Conservation (phyloP, 306 rosid genomes). For the Dalbergia cochinchinensis region DNA sequence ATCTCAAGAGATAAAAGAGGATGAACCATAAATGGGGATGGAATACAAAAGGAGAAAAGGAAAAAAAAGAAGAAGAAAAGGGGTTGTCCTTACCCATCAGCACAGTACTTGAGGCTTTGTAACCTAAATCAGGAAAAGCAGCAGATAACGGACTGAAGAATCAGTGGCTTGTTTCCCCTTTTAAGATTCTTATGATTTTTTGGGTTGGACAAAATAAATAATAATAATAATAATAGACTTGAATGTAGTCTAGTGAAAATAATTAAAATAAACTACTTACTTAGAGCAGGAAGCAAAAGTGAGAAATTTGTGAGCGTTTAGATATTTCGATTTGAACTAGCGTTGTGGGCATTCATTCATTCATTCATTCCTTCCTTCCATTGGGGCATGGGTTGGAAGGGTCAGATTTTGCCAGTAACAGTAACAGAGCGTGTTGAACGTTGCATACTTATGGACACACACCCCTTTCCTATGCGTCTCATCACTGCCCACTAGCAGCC, state of each 20-base stretch:
- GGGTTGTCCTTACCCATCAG: constrained; percentile 39
- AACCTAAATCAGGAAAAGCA: constrained; percentile 53
- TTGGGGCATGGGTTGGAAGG: background rate
- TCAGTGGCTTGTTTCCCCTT: constrained; percentile 29
- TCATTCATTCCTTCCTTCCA: constrained; percentile 2
- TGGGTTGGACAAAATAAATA: too few species aligned
- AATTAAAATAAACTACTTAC: background rate
- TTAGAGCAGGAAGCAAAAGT: background rate
- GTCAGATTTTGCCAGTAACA: background rate
- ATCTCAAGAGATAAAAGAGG: constrained; percentile 24
- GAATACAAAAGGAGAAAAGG: background rate
- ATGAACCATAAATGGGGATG: constrained; percentile 36
- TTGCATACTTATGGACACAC: background rate
- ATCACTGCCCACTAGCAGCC: background rate
- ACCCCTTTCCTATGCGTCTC: background rate
- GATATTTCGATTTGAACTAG: constrained; percentile 23
- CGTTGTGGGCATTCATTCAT: constrained; percentile 4
- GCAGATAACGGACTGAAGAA: constrained; percentile 34
- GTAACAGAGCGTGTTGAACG: background rate
- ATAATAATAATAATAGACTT: background rate
- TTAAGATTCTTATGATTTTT: constrained; percentile 19
- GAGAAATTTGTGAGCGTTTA: constrained; percentile 13
- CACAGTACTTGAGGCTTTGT: constrained; percentile 50
- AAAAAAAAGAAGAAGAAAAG: background rate
- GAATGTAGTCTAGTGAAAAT: background rate